phyloP scores from a whole-genome alignment of 352 stramenopile genomes.

The Phytophthora pinifolia region DNA sequence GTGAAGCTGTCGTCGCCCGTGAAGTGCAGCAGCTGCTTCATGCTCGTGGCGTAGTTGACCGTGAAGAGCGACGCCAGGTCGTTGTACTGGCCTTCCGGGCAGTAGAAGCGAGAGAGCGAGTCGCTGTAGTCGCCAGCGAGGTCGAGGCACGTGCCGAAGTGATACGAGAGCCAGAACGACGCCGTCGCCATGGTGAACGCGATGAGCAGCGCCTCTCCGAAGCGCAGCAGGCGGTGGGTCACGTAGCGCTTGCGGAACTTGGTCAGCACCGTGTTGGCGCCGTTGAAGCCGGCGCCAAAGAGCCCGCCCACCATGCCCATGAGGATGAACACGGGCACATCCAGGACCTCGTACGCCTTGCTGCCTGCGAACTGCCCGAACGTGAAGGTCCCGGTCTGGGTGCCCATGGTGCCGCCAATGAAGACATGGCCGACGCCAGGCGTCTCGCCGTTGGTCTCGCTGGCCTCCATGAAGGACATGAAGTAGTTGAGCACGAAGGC shows the following conservation, averaged over 20 bases:
- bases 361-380: conserved; percentile 88
- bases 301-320: conserved; percentile 97
- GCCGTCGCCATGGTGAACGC: conserved; percentile 59
- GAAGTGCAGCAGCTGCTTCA: conserved; percentile 98
- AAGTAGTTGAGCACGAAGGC: conserved; percentile 88
- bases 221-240: conserved; percentile 67
- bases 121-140: conserved; percentile 62
- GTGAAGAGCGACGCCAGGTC: conserved; percentile 97
- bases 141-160: conserved; percentile 65
- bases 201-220: conserved; percentile 66
- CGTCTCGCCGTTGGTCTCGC: conserved; percentile 30
- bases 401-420: conserved; percentile 69
- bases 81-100: conserved; percentile 95
- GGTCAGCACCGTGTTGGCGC: conserved; percentile 92
- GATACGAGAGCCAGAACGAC: conserved; percentile 81
- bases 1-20: conserved; percentile 90
- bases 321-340: conserved; percentile 95
- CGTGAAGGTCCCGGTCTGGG: conserved; percentile 80
- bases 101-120: conserved; percentile 93
- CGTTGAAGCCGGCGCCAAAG: conserved; percentile 97
- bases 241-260: conserved; percentile 68
- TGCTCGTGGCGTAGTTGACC: conserved; percentile 93
- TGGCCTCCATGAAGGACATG: conserved; percentile 75
- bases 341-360: conserved; percentile 94
- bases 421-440: conserved; percentile 48